phyloP scores from a whole-genome alignment of 2,329 filamentous ascomycete species.

The Aspergillus felis region DNA sequence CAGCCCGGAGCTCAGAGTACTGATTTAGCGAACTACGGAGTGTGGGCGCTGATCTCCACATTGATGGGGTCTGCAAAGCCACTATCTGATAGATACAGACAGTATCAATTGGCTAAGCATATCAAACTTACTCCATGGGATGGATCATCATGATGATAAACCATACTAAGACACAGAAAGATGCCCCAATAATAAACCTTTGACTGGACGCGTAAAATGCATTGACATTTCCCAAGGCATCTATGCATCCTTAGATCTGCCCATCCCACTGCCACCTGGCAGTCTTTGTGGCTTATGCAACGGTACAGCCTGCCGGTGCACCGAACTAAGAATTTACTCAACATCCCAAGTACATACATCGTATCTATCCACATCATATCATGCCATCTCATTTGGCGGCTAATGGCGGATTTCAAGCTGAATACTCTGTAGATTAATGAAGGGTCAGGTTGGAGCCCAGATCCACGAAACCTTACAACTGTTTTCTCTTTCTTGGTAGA shows the following conservation, averaged over 20 bases:
- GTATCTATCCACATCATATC: neutral
- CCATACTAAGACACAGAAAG: neutral
- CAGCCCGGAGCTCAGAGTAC: neutral
- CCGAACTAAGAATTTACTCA: neutral
- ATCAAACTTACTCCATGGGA: neutral
- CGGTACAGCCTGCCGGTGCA: neutral
- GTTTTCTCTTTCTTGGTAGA: neutral
- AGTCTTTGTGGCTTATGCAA: neutral
- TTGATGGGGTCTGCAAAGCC: neutral
- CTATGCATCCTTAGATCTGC: constrained; percentile 4
- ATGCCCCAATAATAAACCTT: neutral
- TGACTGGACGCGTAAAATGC: neutral
- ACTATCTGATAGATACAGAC: neutral
- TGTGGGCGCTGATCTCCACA: neutral
- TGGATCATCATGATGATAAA: neutral
- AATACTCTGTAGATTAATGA: neutral
- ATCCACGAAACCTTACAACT: neutral
- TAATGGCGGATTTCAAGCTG: neutral
- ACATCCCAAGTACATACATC: neutral
- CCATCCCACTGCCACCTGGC: neutral
- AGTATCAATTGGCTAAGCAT: neutral
- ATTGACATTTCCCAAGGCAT: neutral
- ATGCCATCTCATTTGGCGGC: neutral
- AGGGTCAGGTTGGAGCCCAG: neutral
- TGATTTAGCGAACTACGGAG: neutral